Base-by-base conservation (phyloP, 805 yeast genomes). In the Metschnikowia kunwiensis region DNA sequence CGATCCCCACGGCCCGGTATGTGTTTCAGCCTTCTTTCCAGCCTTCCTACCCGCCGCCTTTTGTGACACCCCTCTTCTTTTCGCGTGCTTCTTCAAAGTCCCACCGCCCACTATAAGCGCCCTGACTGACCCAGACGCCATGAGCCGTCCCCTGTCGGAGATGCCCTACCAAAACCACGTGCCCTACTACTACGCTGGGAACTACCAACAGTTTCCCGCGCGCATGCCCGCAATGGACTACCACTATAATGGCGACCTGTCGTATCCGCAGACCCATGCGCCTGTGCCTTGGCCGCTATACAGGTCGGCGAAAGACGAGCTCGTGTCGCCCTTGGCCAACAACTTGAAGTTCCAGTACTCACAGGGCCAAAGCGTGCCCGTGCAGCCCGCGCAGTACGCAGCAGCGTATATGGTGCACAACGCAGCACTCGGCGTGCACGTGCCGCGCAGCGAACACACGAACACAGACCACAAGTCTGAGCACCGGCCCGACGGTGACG, bases 321-420 rank as follows among this genome's bases (percentile, higher is more conserved):
- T 29, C 11, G 34, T 36, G 16, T 41, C 42, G 13, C 44, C 44
- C 9, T 21, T 41, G 5, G 30, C 39, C 5, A 18, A 33, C 28
- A 29, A 19, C 24, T 11, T 22, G 23, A 37, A 23, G 12, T 33
- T 27, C 26, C 32, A 25, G 5, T 33, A 27, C 14, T n/a, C n/a
- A n/a, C 30, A 38, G 5, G 25, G 12, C 9, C 23, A 13, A 8
- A 20, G 32, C 9, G 16, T 11, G 7, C 15, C 9, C 10, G 9
- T 20, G 13, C 20, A 27, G 6, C 6, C 12, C 19, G 20, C 23
- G 6, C 42, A 29, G 18, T 41, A 37, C 29, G 23, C 31, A n/a
- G 27, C 40, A 10, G 28, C 44, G 3, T 24, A 28, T 13, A 13
- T 19, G 28, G 23, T 20, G 24, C 34, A 25, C 14, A 25, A 18